Base-by-base conservation (phyloP, 2,329 filamentous ascomycete genomes). In the Colletotrichum godetiae region DNA sequence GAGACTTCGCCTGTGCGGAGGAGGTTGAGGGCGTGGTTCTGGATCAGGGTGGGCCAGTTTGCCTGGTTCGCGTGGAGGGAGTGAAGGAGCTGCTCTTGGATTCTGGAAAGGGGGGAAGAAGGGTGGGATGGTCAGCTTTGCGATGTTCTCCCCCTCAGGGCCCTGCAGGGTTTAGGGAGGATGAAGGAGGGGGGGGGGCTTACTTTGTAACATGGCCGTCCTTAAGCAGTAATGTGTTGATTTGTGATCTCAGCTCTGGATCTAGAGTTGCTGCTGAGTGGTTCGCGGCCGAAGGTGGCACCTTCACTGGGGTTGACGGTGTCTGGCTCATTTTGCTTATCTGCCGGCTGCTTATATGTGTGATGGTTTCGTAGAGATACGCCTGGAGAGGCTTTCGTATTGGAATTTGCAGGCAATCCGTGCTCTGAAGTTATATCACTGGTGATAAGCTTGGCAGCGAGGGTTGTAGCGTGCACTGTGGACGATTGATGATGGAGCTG, bases 1-100 rank as follows among this genome's bases (percentile, higher is more conserved):
- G 85, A 86, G 61, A 87, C 86, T 74, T 92, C 88, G 80, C 89
- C 89, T 57, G 86, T 88, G 74, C 90, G 90, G 29, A 92, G 87
- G 76, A 92, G 88, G 24, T 85, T 76, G 42, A 92, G 86, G 52
- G 90, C 91, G 81, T 92, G 90, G 67, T 83, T 81, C 77, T 92
- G 89, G 75, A 92, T 84, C 61, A 83, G 78, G 12, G 90, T 90
- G 2, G 90, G 90, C 90, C 91, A 92, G 84, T 92, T 91, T 75
- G 87, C 83, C 5, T 84, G 80, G 81, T 91, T 85, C 61, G 90
- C 84, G 80, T 92, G 85, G 65, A 92, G 88, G 73, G 88, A 81
- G 82, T 92, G 90, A 55, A 92, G 88, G 78, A 92, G 87, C 56
- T 87, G 83, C 70, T 92, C 90, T 84, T 92, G 90, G 77, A 92